A percentile compares a stretch with the other conserved stretches of the same genome.
These are phyloP conservation scores for Pilasporangium apinafurcum DNA, from an alignment of 352 stramenopile species.

Conservation along the genomic window DNA sequence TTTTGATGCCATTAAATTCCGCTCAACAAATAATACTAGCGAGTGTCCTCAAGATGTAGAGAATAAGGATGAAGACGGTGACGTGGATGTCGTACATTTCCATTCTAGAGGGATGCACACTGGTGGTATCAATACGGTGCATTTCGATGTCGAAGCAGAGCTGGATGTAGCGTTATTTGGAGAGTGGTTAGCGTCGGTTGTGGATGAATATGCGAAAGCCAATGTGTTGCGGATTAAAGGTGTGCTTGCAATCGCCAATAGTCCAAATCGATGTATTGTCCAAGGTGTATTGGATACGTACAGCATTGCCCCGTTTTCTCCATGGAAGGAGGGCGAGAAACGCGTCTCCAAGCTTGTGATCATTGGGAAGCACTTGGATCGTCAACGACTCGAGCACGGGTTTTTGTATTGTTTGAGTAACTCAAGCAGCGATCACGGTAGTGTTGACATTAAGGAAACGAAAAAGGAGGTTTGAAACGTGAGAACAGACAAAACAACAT, in stretches of 20 bases:
- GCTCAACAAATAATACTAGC: slow-evolving; percentile 9
- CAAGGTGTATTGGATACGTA: slow-evolving; percentile 74
- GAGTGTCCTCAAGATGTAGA: slow-evolving; percentile 5
- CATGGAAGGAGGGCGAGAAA: slow-evolving; percentile 24
- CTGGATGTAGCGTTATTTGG: slow-evolving; percentile 46
- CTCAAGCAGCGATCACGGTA: neutral
- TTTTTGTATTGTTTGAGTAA: slow-evolving; percentile 38
- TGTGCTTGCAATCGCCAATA: slow-evolving; percentile 38
- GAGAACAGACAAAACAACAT: no score
- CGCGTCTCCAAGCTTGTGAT: slow-evolving; percentile 50
- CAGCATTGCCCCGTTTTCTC: slow-evolving; percentile 47
- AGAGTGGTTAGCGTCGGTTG: slow-evolving; percentile 56
- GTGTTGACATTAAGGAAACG: neutral
- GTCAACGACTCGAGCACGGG: slow-evolving; percentile 23
- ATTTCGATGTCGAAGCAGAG: slow-evolving; percentile 39
- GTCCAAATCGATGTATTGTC: slow-evolving; percentile 43
- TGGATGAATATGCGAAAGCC: slow-evolving; percentile 43
- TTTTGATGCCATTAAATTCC: slow-evolving; percentile 65
- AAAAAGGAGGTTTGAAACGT: slow-evolving; percentile 30
- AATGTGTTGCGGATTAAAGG: slow-evolving; percentile 66
- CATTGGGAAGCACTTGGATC: slow-evolving; percentile 55
- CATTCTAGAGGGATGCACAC: slow-evolving; percentile 31
- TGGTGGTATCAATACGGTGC: slow-evolving; percentile 40
- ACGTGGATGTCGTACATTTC: slow-evolving; percentile 6
- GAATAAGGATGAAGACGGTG: neutral